Conservation (phyloP, 805 yeast genomes). For the Teunomyces atbi region DNA sequence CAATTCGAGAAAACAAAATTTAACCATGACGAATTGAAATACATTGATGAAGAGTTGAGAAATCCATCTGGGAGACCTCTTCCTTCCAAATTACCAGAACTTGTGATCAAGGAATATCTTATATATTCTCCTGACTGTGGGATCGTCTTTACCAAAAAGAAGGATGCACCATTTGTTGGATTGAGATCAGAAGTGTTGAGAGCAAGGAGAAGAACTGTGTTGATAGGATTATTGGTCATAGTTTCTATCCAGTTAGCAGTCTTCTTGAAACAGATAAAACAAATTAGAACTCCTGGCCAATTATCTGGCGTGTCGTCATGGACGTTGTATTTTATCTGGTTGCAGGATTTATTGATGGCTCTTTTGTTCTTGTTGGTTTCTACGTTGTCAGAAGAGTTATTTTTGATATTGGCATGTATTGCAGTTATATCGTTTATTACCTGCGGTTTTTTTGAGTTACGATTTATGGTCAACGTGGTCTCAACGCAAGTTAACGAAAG, state of each 20-base stretch:
- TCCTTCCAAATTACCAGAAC: slow-evolving; percentile 47
- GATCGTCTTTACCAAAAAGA: slow-evolving; percentile 35
- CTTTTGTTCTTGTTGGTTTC: slow-evolving; percentile 61
- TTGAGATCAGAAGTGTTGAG: slow-evolving; percentile 51
- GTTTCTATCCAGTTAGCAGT: slow-evolving; percentile 51
- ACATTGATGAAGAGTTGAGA: slow-evolving; percentile 68
- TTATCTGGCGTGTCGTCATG: slow-evolving; percentile 61
- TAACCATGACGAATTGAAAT: slow-evolving; percentile 49
- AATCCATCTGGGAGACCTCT: slow-evolving; percentile 82
- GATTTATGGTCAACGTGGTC: slow-evolving; percentile 66
- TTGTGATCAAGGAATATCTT: slow-evolving; percentile 55
- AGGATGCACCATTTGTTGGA: slow-evolving; percentile 42
- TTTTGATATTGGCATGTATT: slow-evolving; percentile 65
- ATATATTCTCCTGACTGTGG: slow-evolving; percentile 92
- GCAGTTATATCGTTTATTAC: slow-evolving; percentile 68
- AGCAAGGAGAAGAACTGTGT: slow-evolving; percentile 36
- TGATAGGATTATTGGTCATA: slow-evolving; percentile 46
- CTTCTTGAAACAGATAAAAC: slow-evolving; percentile 66
- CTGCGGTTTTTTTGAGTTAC: slow-evolving; percentile 71
- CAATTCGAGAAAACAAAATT: slow-evolving; percentile 65
- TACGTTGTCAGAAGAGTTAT: slow-evolving; percentile 52
- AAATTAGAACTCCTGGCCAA: slow-evolving; percentile 75
- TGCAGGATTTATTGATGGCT: slow-evolving; percentile 72
- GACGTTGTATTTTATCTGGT: slow-evolving; percentile 58
- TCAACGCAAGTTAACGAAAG: slow-evolving; percentile 73